A percentile compares a stretch with the other conserved stretches of the same genome.
These are phyloP conservation scores for Cercophora samala DNA, from an alignment of 495 filamentous ascomycete species.

Conservation along the genomic window DNA sequence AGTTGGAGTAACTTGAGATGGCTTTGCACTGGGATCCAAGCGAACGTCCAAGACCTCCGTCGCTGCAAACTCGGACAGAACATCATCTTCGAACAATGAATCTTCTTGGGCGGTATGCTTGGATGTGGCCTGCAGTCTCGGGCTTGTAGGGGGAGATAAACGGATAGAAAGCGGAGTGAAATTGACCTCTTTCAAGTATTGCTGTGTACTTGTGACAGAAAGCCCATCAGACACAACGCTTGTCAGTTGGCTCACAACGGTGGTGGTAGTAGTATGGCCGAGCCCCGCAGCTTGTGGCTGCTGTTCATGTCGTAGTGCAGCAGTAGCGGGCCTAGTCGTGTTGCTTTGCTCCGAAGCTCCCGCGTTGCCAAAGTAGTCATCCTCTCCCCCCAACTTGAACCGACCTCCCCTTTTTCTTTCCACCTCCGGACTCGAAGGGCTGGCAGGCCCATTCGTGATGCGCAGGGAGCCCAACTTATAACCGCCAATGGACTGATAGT, in stretches of 20 bases:
- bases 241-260: slow-evolving; percentile 19
- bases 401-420: slow-evolving; percentile 25
- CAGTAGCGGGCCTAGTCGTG: background rate
- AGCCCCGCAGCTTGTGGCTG: slow-evolving; percentile 19
- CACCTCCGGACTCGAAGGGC: slow-evolving; percentile 40
- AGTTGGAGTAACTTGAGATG: slow-evolving; percentile 18
- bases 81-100: slow-evolving; percentile 44
- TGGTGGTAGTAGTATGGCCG: slow-evolving; percentile 17
- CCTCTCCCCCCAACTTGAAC: background rate
- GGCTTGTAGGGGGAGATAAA: slow-evolving; percentile 24
- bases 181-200: slow-evolving; percentile 31
- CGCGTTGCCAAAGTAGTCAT: slow-evolving; percentile 23
- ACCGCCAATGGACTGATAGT: slow-evolving; percentile 55
- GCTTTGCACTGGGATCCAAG: slow-evolving; percentile 41
- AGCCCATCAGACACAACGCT: background rate
- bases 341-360: background rate
- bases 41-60: slow-evolving; percentile 42
- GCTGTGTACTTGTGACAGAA: slow-evolving; percentile 2
- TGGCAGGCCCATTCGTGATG: slow-evolving; percentile 56
- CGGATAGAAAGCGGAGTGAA: slow-evolving; percentile 34
- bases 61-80: slow-evolving; percentile 33
- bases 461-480: slow-evolving; percentile 58
- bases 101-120: slow-evolving; percentile 49
- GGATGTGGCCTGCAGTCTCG: slow-evolving; percentile 43
- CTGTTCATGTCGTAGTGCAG: slow-evolving; percentile 5